These are phyloP conservation scores for Bassia scoparia DNA, from an alignment of 148 eudicot genomes.

Conservation along the genomic window DNA sequence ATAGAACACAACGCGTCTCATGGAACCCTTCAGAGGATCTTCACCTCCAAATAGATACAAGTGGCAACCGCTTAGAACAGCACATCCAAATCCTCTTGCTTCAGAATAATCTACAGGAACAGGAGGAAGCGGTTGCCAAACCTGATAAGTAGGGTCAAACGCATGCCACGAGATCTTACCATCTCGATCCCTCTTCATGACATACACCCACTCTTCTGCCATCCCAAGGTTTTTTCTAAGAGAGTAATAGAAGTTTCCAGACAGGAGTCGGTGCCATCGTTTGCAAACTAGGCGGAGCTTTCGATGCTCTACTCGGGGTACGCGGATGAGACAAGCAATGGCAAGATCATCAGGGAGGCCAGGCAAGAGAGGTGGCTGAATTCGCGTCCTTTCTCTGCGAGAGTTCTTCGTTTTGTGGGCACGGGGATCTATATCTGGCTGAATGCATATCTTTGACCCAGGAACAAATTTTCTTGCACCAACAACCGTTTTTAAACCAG, in stretches of 20 bases:
- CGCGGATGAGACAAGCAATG: conserved; percentile 83
- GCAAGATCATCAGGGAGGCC: conserved; percentile 96
- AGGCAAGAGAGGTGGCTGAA: conserved; percentile 78
- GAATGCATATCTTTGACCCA: conserved; percentile 83
- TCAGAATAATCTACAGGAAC: conserved; percentile 79
- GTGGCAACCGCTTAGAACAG: conserved; percentile 81
- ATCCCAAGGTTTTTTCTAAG: conserved; percentile 69
- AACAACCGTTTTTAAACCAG: conserved; percentile 79
- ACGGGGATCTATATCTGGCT: conserved; percentile 77
- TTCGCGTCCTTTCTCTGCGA: conserved; percentile 60
- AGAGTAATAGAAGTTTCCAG: conserved; percentile 79
- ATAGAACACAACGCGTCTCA: conserved; percentile 75
- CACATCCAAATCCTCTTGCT: conserved; percentile 90
- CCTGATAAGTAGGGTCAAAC: conserved; percentile 78
- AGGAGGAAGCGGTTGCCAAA: conserved; percentile 95
- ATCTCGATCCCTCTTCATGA: conserved; percentile 83
- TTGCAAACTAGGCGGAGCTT: conserved; percentile 85
- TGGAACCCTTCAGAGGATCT: conserved; percentile 68
- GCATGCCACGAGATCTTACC: conserved; percentile 90
- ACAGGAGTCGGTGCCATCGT: conserved; percentile 70
- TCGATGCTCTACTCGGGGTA: conserved; percentile 79
- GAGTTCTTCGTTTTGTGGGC: conserved; percentile 68
- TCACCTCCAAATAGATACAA: conserved; percentile 80
- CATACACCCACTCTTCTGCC: conserved; percentile 93
- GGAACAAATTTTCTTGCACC: conserved; percentile 89